phyloP scores from a whole-genome alignment of 148 eudicot genomes.

The Limonium bicolor region DNA sequence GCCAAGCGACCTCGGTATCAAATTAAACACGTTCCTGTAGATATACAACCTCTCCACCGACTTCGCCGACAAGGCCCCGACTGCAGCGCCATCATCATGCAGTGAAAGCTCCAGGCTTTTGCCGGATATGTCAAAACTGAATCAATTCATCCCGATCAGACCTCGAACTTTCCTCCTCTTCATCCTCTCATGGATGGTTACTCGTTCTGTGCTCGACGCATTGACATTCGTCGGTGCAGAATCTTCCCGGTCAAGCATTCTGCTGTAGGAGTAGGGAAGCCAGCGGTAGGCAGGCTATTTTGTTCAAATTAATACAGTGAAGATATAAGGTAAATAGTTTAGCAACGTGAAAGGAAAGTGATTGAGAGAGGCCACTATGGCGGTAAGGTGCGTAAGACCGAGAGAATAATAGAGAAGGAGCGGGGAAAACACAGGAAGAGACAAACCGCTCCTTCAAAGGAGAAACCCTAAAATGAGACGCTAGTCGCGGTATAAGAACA shows the following conservation, averaged over 20 bases:
- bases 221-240: neutral
- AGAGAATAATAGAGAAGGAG: constrained; percentile 2
- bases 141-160: constrained; percentile 12
- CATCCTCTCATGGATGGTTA: neutral
- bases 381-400: too few species aligned
- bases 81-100: constrained; percentile 5
- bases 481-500: neutral
- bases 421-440: neutral
- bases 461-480: constrained; percentile 22
- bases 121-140: constrained; percentile 50
- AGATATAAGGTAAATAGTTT: neutral
- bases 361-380: neutral
- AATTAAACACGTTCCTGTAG: constrained; percentile 59
- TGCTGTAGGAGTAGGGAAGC: too few species aligned
- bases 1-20: constrained; percentile 56
- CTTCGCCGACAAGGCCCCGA: neutral
- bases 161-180: neutral
- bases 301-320: neutral
- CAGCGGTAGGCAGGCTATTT: neutral
- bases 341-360: constrained; percentile 1
- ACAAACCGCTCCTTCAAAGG: constrained; percentile 8
- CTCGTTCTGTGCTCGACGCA: constrained; percentile 2
- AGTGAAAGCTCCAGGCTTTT: constrained; percentile 43
- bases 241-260: neutral
- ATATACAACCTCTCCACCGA: constrained; percentile 28